Base-by-base conservation (phyloP, 2,329 filamentous ascomycete species). In the Penicillium paneum region DNA sequence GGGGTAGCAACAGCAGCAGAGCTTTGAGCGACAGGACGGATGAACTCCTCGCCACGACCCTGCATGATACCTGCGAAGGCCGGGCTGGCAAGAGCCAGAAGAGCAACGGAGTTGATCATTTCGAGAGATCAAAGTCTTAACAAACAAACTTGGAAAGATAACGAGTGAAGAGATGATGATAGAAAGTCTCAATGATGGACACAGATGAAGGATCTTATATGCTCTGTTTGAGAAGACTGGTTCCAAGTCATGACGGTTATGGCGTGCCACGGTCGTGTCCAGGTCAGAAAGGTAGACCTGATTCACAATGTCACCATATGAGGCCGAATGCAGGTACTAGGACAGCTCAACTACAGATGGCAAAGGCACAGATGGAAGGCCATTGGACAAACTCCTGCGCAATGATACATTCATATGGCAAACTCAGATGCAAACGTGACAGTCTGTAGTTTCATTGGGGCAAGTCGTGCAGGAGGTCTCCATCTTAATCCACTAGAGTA, bases 71-170 rank as follows among this genome's bases (percentile, higher is more conserved):
- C 70, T 45, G 69, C 71, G 44, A 73, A 64, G 42, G 67, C 70
- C 38, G 70, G 70, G 62, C 65, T 65, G 54, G 69, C 66, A 57
- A 74, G 62, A 49, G 68, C 70, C 63, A 74, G 56, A 52, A 74
- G 56, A 55, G 70, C 66, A 61, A 72, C 49, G 60, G 66, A 64
- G 58, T 71, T 70, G 57, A 73, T 66, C 71, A 74, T 74, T 57
- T 67, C 61, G 68, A 61, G 56, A 54, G 47, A 60, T 59, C 49
- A 43, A 62, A 55, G 52, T 53, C 40, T 55, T 59, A 49, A 49
- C 52, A 39, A 50, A 50, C 26, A 48, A 50, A 44, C 57, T 57
- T 56, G 53, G 43, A 61, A 62, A 55, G 55, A 51, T 57, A 65
- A 61, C 58, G 64, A 59, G 50, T 57, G 63, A 63, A 61, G 52